Evolutionary conservation across 2,329 filamentous ascomycete genomes (phyloP).

Genomic region (Beauveria varroae): DNA sequence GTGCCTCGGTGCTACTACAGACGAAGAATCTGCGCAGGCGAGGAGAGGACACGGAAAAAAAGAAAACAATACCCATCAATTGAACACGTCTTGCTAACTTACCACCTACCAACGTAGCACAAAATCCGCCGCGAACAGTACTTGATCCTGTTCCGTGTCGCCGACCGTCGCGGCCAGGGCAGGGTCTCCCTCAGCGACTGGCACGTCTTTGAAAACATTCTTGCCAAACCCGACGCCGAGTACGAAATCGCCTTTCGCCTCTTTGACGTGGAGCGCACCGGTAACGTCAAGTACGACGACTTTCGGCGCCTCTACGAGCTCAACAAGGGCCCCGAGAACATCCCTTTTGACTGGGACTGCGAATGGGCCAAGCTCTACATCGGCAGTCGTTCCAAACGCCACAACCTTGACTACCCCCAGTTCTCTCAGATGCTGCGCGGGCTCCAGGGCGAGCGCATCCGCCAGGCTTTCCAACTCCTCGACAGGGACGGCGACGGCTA

Average conservation of each 20-base stretch:
- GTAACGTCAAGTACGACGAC: constrained; percentile 81
- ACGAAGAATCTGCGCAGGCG: background rate
- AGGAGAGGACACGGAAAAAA: background rate
- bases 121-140: constrained; percentile 98
- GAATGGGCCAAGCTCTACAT: constrained; percentile 96
- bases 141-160: constrained; percentile 83
- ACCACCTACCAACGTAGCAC: constrained; percentile 52
- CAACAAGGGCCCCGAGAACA: constrained; percentile 76
- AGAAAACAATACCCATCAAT: background rate
- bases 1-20: background rate
- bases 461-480: constrained; percentile 88
- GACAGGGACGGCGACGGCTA: constrained; percentile 90
- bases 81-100: constrained; percentile 13
- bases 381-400: constrained; percentile 77
- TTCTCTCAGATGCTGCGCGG: constrained; percentile 98
- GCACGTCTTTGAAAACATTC: constrained; percentile 87
- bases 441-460: constrained; percentile 88
- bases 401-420: constrained; percentile 89
- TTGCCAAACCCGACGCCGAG: constrained; percentile 90
- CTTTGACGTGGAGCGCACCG: constrained; percentile 80
- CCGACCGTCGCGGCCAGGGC: constrained; percentile 69
- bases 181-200: constrained; percentile 77
- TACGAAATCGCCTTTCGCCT: constrained; percentile 98
- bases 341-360: constrained; percentile 95
- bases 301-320: constrained; percentile 79